phyloP scores from a whole-genome alignment of 2,329 filamentous ascomycete genomes.

The Golovinomyces cichoracearum region DNA sequence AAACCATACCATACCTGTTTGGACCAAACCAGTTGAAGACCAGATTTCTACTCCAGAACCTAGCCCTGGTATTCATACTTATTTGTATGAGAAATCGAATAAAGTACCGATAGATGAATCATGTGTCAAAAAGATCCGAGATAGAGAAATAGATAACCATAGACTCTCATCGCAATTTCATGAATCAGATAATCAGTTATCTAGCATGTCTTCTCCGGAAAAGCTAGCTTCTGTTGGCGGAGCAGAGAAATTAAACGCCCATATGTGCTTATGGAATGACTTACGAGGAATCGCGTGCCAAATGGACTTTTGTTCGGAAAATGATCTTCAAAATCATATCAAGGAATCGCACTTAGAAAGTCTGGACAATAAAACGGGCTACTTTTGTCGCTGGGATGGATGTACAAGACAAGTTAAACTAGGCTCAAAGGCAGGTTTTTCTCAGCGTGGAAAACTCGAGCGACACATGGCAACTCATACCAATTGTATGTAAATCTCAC shows the following conservation, averaged over 20 bases:
- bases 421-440: constrained; percentile 22
- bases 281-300: constrained; percentile 5
- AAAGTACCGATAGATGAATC: neutral
- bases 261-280: constrained; percentile 12
- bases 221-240: neutral
- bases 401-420: constrained; percentile 21
- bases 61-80: neutral
- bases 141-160: neutral
- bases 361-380: constrained; percentile 22
- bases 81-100: neutral
- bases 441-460: constrained; percentile 35
- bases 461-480: constrained; percentile 40
- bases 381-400: constrained; percentile 28
- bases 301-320: constrained; percentile 12
- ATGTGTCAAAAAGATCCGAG: neutral
- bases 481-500: constrained; percentile 23
- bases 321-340: constrained; percentile 29
- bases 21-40: neutral
- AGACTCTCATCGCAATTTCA: neutral
- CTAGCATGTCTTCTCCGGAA: neutral
- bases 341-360: constrained; percentile 23
- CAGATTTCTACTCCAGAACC: neutral
- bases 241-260: constrained; percentile 2
- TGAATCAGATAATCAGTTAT: neutral
- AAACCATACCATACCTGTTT: constrained; percentile 7